These are phyloP conservation scores for Malassezia sp. DNA, from an alignment of 1,284 basidiomycete species.

Conservation along the genomic window DNA sequence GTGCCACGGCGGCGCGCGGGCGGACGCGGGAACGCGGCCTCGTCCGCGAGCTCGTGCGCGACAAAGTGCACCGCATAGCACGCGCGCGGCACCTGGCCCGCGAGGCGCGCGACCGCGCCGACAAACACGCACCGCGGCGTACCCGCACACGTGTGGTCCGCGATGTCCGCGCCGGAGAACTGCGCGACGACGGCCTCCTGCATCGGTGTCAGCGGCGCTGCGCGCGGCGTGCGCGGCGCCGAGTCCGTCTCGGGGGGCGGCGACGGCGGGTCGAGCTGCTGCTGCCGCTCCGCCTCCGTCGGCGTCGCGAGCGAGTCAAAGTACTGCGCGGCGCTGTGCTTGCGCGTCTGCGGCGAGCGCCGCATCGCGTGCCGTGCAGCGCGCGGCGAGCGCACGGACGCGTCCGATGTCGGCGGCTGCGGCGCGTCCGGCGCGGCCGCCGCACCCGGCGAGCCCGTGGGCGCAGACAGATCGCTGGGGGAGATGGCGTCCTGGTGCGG, in stretches of 20 bases:
- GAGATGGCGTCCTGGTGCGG: no score
- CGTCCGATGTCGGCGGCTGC: no score
- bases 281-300: neutral
- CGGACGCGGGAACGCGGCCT: constrained; percentile 23
- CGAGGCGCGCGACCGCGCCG: constrained; percentile 17
- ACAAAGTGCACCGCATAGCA: constrained; percentile 22
- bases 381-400: no score
- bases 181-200: constrained; percentile 22
- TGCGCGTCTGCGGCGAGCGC: no score
- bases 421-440: no score
- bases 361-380: no score
- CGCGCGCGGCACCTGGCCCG: neutral
- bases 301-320: neutral
- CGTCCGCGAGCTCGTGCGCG: neutral
- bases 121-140: constrained; percentile 31
- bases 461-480: no score
- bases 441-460: no score
- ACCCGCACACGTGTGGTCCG: constrained; percentile 29
- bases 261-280: neutral
- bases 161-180: constrained; percentile 22
- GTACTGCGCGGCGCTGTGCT: neutral
- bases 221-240: neutral
- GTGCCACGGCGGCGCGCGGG: no score
- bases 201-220: neutral
- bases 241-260: neutral